Base-by-base conservation (phyloP, 1,139 yeast genomes). In the Yamadazyma dendronema region DNA sequence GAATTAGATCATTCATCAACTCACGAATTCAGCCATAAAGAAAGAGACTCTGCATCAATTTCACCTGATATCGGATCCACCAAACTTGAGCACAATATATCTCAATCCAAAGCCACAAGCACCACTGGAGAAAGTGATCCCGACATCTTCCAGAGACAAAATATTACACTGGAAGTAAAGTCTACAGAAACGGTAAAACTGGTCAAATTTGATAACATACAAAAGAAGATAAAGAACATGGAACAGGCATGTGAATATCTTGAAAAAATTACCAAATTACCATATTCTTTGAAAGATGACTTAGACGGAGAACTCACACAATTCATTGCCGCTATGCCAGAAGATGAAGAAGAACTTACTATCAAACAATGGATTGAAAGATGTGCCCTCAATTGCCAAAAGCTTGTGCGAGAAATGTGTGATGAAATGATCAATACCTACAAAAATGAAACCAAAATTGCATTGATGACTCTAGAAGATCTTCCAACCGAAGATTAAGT, bases 311-410 rank as follows among this genome's bases (percentile, higher is more conserved):
- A 74, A 29, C 57, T 84, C 17, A 77, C 85, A 0, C 67, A 69
- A 37, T 84, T 84, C 50, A 77, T 83, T 2, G 72, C 80, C 1
- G 79, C 78, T 33, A 79, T 85, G 76, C 90, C 94, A 0, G 80
- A 74, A 25, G 74, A 74, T 13, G 90, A 84, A 50, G 67, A 84
- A 49, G 68, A 75, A 19, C 78, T 83, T 83, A 79, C 87, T 0
- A 74, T 88, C 13, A 71, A 71, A 35, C 77, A 84, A 43, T 88
- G 95, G 95, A 61, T 86, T 15, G 56, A 56, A 32, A 67, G 72
- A 47, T 72, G 77, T 50, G 81, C 84, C 3, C 43, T 52, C 1
- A 65, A 62, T 30, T 65, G 74, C 40, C 53, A 57, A 22, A 57
- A 59, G 32, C 50, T 66, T 9, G 62, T 68, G 0, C 53, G 61